Evolutionary conservation across 768 basidiomycete genomes (phyloP).

Genomic region (Hygrocybe coccinea): DNA sequence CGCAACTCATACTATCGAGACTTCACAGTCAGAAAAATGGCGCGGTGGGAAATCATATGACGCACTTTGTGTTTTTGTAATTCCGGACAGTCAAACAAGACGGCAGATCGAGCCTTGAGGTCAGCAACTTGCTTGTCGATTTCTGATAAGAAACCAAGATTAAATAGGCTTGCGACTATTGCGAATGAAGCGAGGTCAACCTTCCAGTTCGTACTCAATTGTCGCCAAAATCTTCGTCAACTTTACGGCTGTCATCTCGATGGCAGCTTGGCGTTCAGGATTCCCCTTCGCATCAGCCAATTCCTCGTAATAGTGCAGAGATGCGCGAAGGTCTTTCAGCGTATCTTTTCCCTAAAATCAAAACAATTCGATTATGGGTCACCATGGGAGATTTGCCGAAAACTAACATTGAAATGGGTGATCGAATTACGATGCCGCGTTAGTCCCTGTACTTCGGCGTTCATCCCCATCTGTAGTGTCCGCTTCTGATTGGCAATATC

Average conservation of each 20-base stretch:
- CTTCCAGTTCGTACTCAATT: conserved; percentile 50
- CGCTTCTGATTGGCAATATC: conserved; percentile 40
- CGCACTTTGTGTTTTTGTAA: conserved; percentile 56
- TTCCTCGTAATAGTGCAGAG: conserved; percentile 68
- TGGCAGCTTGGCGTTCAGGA: conserved; percentile 38
- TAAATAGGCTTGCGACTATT: not conserved
- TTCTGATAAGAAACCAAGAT: conserved; percentile 32
- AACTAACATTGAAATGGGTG: conserved; percentile 52
- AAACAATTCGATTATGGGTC: not conserved
- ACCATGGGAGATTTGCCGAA: not conserved
- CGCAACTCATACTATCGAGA: conserved; percentile 70
- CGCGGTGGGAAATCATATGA: conserved; percentile 3
- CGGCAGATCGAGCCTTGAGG: conserved; percentile 41
- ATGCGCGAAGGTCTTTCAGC: conserved; percentile 53
- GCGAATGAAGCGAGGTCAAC: conserved; percentile 32
- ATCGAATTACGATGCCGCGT: conserved; percentile 43
- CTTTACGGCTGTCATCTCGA: conserved; percentile 45
- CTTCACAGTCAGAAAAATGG: not conserved
- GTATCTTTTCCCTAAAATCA: conserved; percentile 54
- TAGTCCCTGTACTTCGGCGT: conserved; percentile 46
- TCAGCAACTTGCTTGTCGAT: conserved; percentile 46
- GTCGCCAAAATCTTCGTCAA: conserved; percentile 48
- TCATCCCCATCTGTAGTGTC: conserved; percentile 35
- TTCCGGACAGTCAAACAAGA: conserved; percentile 58
- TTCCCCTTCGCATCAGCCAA: conserved; percentile 50